phyloP scores from a whole-genome alignment of 768 basidiomycete species.

The Vararia minispora region DNA sequence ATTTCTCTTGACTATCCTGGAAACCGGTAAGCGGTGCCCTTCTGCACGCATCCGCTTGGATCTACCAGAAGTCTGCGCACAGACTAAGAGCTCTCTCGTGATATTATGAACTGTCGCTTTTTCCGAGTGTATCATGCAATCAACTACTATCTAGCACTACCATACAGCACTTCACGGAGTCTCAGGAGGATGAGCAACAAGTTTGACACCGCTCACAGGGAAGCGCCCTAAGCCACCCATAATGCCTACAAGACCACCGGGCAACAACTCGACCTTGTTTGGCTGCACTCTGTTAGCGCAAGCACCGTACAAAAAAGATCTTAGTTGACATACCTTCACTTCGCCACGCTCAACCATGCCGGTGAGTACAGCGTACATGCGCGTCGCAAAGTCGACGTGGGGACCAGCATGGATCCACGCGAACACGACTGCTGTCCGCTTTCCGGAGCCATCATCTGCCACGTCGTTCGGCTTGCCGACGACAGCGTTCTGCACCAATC shows the following conservation, averaged over 20 bases:
- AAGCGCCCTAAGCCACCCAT: constrained; percentile 13
- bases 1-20: too few relatives aligned
- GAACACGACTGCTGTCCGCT: not conserved
- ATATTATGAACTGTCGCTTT: too few relatives aligned
- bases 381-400: constrained; percentile 3
- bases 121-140: too few relatives aligned
- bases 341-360: constrained; percentile 4
- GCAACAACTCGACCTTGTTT: constrained; percentile 15
- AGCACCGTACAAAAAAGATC: constrained; percentile 2
- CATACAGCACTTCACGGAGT: too few relatives aligned
- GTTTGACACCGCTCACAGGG: constrained; percentile 17
- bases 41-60: too few relatives aligned
- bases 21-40: too few relatives aligned
- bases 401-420: not conserved
- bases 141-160: too few relatives aligned
- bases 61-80: too few relatives aligned
- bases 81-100: too few relatives aligned
- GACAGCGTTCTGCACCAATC: constrained; percentile 1
- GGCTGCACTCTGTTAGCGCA: constrained; percentile 21
- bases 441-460: constrained; percentile 3
- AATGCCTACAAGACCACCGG: constrained; percentile 17
- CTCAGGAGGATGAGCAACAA: constrained; percentile 26
- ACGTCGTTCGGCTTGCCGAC: not conserved
- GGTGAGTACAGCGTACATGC: constrained; percentile 3
- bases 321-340: constrained; percentile 7